Conservation (phyloP, 495 filamentous ascomycete species). For the Baudoinia panamericana region DNA sequence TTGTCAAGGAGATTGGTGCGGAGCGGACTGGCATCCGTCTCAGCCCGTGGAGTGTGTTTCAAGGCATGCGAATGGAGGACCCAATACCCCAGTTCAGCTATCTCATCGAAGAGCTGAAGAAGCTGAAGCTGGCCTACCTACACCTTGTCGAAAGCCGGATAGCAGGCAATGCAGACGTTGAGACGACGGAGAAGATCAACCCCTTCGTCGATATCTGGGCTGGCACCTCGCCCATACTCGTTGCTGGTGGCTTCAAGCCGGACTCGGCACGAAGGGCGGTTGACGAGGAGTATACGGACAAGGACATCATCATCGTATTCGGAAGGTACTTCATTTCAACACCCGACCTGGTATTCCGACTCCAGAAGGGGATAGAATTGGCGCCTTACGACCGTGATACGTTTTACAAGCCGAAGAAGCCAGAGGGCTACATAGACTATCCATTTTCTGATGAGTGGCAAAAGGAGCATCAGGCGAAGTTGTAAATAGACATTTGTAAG, state of each 20-base stretch:
- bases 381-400: slow-evolving; percentile 39
- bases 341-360: slow-evolving; percentile 54
- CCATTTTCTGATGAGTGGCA: slow-evolving; percentile 43
- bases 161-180: slow-evolving; percentile 34
- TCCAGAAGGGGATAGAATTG: slow-evolving; percentile 40
- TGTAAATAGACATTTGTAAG: no score
- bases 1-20: slow-evolving; percentile 50
- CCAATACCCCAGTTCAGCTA: slow-evolving; percentile 50
- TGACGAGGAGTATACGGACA: slow-evolving; percentile 40
- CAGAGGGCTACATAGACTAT: slow-evolving; percentile 54
- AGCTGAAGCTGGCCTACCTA: slow-evolving; percentile 48
- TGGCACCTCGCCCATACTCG: slow-evolving; percentile 41
- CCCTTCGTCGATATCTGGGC: slow-evolving; percentile 40
- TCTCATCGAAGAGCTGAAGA: slow-evolving; percentile 39
- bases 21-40: slow-evolving; percentile 50
- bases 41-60: slow-evolving; percentile 50
- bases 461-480: slow-evolving; percentile 10
- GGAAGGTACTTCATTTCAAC: slow-evolving; percentile 56
- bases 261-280: slow-evolving; percentile 38
- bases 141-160: slow-evolving; percentile 49
- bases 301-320: slow-evolving; percentile 40
- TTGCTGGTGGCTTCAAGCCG: slow-evolving; percentile 47
- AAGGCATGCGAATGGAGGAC: slow-evolving; percentile 55
- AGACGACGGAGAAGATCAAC: slow-evolving; percentile 37
- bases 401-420: slow-evolving; percentile 43